Evolutionary conservation across 306 rosid genomes (phyloP), one percentile per base, ranked within the genome.

Genomic region (Citrullus amarus): DNA sequence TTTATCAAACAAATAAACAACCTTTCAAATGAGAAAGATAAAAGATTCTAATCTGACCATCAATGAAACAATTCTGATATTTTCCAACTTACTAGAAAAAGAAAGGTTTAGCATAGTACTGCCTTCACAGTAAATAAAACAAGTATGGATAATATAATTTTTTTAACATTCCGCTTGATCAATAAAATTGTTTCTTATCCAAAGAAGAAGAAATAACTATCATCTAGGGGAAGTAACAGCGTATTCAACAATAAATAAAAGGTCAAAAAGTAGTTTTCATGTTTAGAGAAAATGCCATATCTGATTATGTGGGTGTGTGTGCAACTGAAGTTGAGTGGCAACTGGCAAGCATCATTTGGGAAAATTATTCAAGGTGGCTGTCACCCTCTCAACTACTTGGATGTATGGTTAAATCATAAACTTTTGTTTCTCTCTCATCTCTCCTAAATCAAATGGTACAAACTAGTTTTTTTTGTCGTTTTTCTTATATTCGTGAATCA

Each of bases 21-120:
- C 34, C 78, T n/a, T 53, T 51, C 63, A 74, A 74, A 53, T 5
- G 13, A 74, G 78, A 74, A 34, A 74, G 50, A 54, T 60, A 74
- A 16, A 28, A 34, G 11, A 32, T 74, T 74, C 48, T 54, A 32
- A 41, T 41, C 34, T 70, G 39, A 32, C 46, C 62, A 74, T 74
- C 78, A 74, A 74, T 18, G 48, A 74, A 50, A 73, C 28, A 46
- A 30, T 73, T 73, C 61, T 25, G 30, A 28, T 15, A 48, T 50
- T 73, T 51, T 48, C 54, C 69, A 56, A 39, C 7, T 38, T 56
- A 11, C 25, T 39, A 50, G 15, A 50, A 50, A 72, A 3, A 50
- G 7, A 72, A 76, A 41, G 70, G 41, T 58, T 75, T 18, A 5
- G 58, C 12, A 14, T 46, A 48, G 59, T 44, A 25, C 77, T 22